phyloP scores from a whole-genome alignment of 352 stramenopile species.

The Phytophthora sp. region DNA sequence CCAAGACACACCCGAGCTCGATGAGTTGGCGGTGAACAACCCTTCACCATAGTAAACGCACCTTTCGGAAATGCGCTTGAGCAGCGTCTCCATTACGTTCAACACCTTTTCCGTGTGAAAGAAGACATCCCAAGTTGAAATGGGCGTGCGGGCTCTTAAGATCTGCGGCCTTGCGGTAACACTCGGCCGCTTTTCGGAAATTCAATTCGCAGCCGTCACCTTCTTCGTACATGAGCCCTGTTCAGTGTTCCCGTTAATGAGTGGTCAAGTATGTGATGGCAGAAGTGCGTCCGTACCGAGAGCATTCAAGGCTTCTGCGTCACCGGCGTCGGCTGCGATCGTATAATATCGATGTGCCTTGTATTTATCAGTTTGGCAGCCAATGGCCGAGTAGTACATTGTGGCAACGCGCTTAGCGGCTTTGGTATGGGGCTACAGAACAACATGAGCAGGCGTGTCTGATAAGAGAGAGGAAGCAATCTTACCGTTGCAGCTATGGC shows the following conservation, averaged over 20 bases:
- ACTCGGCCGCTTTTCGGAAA: constrained; percentile 58
- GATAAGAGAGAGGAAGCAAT: neutral
- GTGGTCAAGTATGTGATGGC: constrained; percentile 1
- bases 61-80: constrained; percentile 66
- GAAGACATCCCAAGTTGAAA: constrained; percentile 80
- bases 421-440: constrained; percentile 41
- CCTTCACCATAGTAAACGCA: constrained; percentile 9
- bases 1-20: neutral
- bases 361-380: constrained; percentile 51
- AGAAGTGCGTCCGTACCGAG: constrained; percentile 44
- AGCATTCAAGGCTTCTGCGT: constrained; percentile 73
- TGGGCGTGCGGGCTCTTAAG: constrained; percentile 62
- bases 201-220: constrained; percentile 76
- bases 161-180: constrained; percentile 58
- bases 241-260: neutral
- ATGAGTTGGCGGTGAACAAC: constrained; percentile 4
- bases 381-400: constrained; percentile 71
- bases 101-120: constrained; percentile 70
- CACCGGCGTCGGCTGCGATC: constrained; percentile 54
- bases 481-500: constrained; percentile 39
- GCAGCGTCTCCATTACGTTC: constrained; percentile 58
- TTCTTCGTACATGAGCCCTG: constrained; percentile 76
- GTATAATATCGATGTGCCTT: constrained; percentile 62
- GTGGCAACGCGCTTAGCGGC: constrained; percentile 62
- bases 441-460: neutral